These are phyloP conservation scores for Grifola frondosa DNA, from an alignment of 1,284 basidiomycete genomes.

Conservation along the genomic window DNA sequence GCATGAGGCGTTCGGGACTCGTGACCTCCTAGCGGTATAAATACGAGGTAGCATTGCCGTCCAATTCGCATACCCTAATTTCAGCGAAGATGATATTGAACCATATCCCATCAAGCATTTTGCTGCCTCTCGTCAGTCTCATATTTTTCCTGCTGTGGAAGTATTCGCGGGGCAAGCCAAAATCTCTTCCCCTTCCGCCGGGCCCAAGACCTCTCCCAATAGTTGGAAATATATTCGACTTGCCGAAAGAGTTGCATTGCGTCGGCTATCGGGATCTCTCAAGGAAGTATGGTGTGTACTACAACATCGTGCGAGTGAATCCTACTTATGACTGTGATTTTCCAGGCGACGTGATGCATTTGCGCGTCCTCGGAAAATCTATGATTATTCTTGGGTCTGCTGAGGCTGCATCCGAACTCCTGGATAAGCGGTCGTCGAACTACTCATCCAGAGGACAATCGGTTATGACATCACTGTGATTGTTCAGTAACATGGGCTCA, in stretches of 20 bases:
- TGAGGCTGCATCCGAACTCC: conserved; percentile 30
- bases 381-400: conserved; percentile 11
- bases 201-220: conserved; percentile 32
- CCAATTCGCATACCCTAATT: too few relatives aligned
- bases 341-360: conserved; percentile 1
- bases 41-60: too few relatives aligned
- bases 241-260: conserved; percentile 28
- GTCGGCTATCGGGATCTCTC: conserved; percentile 32
- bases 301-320: too few relatives aligned
- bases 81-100: too few relatives aligned
- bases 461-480: background rate
- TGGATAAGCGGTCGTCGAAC: conserved; percentile 31
- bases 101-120: too few relatives aligned
- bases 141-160: background rate
- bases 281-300: conserved; percentile 22
- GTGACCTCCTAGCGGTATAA: too few relatives aligned
- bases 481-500: background rate
- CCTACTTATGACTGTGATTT: too few relatives aligned
- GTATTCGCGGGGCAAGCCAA: conserved; percentile 3
- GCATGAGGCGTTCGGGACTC: too few relatives aligned
- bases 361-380: background rate
- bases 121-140: too few relatives aligned
- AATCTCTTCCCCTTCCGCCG: conserved; percentile 21
- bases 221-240: conserved; percentile 26
- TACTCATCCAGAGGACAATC: conserved; percentile 27